A percentile compares a stretch with the other conserved stretches of the same genome.
Evolutionary conservation across 176 grass and related monocot genomes (phyloP).

Genomic region (Guadua angustifolia): DNA sequence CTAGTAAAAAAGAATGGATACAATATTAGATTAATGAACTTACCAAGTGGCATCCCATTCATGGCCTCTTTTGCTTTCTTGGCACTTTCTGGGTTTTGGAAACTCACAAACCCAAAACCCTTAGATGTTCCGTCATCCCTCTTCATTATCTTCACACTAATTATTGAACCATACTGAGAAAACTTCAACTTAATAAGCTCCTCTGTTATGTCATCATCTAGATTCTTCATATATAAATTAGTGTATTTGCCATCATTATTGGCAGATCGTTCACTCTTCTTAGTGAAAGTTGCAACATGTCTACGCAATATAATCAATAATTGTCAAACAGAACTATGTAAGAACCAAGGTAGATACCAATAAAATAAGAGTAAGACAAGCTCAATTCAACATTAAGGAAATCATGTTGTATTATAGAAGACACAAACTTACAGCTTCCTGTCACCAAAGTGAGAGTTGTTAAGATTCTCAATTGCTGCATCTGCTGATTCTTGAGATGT

Average conservation of each 20-base stretch:
- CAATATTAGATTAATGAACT: background rate
- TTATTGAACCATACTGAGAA: slow-evolving; percentile 66
- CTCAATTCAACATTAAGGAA: background rate
- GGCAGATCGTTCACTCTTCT: slow-evolving; percentile 57
- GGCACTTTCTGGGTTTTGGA: slow-evolving; percentile 65
- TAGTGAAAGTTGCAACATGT: slow-evolving; percentile 74
- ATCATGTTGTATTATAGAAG: background rate
- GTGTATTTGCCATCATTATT: slow-evolving; percentile 68
- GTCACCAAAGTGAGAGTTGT: slow-evolving; percentile 51
- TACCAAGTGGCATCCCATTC: slow-evolving; percentile 82
- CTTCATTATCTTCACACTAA: slow-evolving; percentile 66
- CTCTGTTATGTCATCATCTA: slow-evolving; percentile 78
- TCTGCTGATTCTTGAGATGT: slow-evolving; percentile 55
- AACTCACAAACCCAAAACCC: slow-evolving; percentile 88
- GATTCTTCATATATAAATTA: slow-evolving; percentile 91
- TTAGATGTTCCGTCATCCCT: slow-evolving; percentile 66
- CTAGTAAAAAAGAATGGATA: too few species aligned
- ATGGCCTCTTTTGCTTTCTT: slow-evolving; percentile 71
- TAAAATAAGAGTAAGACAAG: background rate
- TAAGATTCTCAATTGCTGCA: slow-evolving; percentile 62
- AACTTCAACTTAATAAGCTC: slow-evolving; percentile 80
- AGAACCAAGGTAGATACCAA: background rate
- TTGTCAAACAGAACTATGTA: background rate
- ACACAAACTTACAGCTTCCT: slow-evolving; percentile 59
- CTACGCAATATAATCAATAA: slow-evolving; percentile 31